Base-by-base conservation (phyloP, 352 stramenopile genomes). In the Phytopythium oedochilum region DNA sequence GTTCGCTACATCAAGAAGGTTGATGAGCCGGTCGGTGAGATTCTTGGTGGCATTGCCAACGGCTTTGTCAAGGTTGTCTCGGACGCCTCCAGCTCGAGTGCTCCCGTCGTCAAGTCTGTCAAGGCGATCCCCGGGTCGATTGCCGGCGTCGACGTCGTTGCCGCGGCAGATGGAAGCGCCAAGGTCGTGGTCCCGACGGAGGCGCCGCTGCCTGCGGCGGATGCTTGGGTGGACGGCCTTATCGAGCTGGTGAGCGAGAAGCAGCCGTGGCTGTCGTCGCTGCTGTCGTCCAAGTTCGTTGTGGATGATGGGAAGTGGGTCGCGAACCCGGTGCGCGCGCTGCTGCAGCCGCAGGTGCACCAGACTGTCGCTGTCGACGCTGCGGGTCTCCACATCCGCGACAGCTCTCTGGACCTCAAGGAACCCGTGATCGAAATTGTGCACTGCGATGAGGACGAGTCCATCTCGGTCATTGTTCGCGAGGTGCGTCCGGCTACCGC, bases 21-120 rank as follows among this genome's bases (percentile, higher is more conserved):
- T 34, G 68, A 94, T 48, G 87, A 96, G 47, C 85, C 87, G 12
- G 85, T 92, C 0, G 82, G 62, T 5, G 71, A 90, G 18, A 95
- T 96, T 52, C 70, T 96, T 20, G 64, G 59, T 5, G 73, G 61
- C 18, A 94, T 95, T 44, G 65, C 65, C 22, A 49, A 71, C 7
- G 85, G 82, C 9, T 86, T 94, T 32, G 47, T 53, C 11, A 64
- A 81, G 15, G 60, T 88, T 25, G 75, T 81, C 22, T 63, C 65
- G 44, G 34, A 63, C 10, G 39, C 39, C 28, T 63, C 60, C 34
- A 63, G 64, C 15, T 52, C 34, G 6, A 38, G 60, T 53, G 46
- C 47, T 42, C 29, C 29, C 35, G 52, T 47, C 2, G 12, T 26
- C 3, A 9, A 45, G 46, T 26, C 26, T 3, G 20, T 29, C 10